Percentiles rank a stretch among this genome's conserved stretches.
These are phyloP conservation scores for Paraurostyla sp. DNA, from an alignment of 73 alveolate genomes.

Conservation along the genomic window DNA sequence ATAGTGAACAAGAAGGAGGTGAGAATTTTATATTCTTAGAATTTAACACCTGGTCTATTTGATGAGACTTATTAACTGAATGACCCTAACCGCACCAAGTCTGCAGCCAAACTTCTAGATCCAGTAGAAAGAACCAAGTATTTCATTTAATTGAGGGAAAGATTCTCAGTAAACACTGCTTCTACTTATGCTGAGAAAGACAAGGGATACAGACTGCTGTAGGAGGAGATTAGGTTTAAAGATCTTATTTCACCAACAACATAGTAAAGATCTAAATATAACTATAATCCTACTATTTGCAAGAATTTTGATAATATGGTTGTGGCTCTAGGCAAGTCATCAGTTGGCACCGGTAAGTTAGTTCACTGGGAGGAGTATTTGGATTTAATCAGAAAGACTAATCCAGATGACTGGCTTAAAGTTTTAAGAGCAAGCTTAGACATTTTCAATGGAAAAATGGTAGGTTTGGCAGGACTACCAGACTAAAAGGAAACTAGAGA, in stretches of 20 bases:
- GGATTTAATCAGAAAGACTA: slow-evolving; percentile 30
- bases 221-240: slow-evolving; percentile 55
- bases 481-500: slow-evolving; percentile 68
- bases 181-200: slow-evolving; percentile 68
- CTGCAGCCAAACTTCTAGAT: slow-evolving; percentile 15
- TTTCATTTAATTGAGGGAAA: slow-evolving; percentile 11
- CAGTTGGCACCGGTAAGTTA: slow-evolving; percentile 51
- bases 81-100: slow-evolving; percentile 35
- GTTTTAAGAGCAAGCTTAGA: slow-evolving; percentile 61
- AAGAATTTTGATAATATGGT: slow-evolving; percentile 36
- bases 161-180: not conserved
- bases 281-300: slow-evolving; percentile 36
- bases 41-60: slow-evolving; percentile 68
- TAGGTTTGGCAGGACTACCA: slow-evolving; percentile 68
- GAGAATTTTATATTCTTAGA: slow-evolving; percentile 48
- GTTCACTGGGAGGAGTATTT: slow-evolving; percentile 53
- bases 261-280: slow-evolving; percentile 50
- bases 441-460: slow-evolving; percentile 61
- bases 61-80: slow-evolving; percentile 59
- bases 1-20: slow-evolving; percentile 51
- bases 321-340: slow-evolving; percentile 46
- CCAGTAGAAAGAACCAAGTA: slow-evolving; percentile 32
- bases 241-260: not conserved
- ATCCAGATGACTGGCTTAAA: slow-evolving; percentile 60
- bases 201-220: slow-evolving; percentile 54